Evolutionary conservation across 331 rosid genomes (phyloP), one percentile per base, ranked within the genome.

Genomic region (Acacia concinna): DNA sequence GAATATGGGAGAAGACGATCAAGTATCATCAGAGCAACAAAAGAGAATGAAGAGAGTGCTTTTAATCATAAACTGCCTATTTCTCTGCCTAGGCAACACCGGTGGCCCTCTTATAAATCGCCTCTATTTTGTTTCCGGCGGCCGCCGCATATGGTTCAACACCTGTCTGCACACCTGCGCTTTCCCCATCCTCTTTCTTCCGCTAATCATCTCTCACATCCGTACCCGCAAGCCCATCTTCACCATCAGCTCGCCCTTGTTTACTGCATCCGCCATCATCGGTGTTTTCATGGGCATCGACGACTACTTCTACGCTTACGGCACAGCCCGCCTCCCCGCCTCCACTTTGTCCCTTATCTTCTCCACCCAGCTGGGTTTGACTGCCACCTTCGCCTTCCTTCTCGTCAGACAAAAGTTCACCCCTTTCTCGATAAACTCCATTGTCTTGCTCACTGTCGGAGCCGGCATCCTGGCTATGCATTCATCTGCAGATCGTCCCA

Each of bases 71-170:
- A 94, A 83, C 81, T 77, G 85, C 57, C 1, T 83, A 17, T 46
- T 94, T 0, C 74, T 94, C 25, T 68, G 89, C 21, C 15, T 88
- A 51, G 98, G 98, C 25, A 78, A 77, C 32, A 68, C 85, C 32
- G 91, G 92, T 11, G 97, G 98, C 25, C 94, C 98, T 7, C 70
- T 94, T 4, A 82, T 91, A 13, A 83, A 84, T 89, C 93, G 98
- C 6, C 89, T 92, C 57, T 94, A 94, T 84, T 94, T 86, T 90
- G n/a, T 91, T 76, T 91, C 90, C n/a, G 98, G 98, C 8, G 97
- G 98, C 68, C 81, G 86, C 0, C 90, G 97, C 15, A 75, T 89
- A 5, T 94, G 97, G 98, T 89, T 94, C 46, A 85, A 93, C 0
- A 85, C 92, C 85, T 85, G 76, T 73, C 93, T 95, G 1, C 80